Percentiles rank a stretch among this genome's conserved stretches.
These are phyloP conservation scores for Stephania yunnanensis DNA, from an alignment of 164 flowering plant species.

Conservation along the genomic window DNA sequence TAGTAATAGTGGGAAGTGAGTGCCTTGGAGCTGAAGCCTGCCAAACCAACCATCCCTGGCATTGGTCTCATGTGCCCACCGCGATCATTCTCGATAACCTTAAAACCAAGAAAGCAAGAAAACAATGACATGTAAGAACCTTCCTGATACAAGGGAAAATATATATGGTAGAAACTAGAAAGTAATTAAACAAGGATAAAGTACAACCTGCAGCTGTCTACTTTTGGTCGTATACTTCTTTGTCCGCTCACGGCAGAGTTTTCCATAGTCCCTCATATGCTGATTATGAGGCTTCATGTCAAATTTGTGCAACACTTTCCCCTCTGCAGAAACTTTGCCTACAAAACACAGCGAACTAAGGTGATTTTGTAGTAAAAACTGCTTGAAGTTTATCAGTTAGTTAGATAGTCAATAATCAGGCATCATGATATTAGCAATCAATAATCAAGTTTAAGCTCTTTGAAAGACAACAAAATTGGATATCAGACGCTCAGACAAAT, in stretches of 20 bases:
- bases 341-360: conserved; percentile 7
- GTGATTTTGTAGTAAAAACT: too few relatives aligned
- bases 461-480: too few relatives aligned
- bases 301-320: conserved; percentile 70
- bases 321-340: conserved; percentile 77
- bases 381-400: too few relatives aligned
- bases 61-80: conserved; percentile 62
- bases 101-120: conserved; percentile 6
- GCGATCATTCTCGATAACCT: conserved; percentile 57
- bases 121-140: not conserved
- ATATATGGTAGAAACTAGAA: not conserved
- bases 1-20: conserved; percentile 1
- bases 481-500: too few relatives aligned
- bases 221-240: conserved; percentile 52
- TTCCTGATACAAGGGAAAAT: not conserved
- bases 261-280: conserved; percentile 55
- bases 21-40: conserved; percentile 28
- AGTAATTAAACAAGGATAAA: conserved; percentile 1
- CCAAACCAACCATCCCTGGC: conserved; percentile 42
- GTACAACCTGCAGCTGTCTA: conserved; percentile 67
- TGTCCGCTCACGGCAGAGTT: conserved; percentile 77
- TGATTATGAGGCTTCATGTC: conserved; percentile 74
- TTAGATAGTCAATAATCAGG: too few relatives aligned
- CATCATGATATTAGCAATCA: too few relatives aligned
- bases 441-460: too few relatives aligned